Conservation (phyloP, 78 protist genomes). For the Blattamonas nauphoetae region DNA sequence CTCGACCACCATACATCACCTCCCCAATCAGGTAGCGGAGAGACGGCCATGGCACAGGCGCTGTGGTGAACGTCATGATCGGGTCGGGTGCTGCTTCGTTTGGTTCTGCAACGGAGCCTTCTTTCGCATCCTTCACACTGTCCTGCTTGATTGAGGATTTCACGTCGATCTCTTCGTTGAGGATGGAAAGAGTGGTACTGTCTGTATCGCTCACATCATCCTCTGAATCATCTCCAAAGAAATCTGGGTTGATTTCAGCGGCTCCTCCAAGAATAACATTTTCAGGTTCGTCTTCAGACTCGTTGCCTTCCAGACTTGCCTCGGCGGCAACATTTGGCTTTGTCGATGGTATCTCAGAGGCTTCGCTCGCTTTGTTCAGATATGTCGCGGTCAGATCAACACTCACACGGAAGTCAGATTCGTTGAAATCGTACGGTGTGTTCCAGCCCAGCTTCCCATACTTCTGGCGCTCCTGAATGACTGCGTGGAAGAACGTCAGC, state of each 20-base stretch:
- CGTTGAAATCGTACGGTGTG: conserved; percentile 82
- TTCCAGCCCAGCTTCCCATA: conserved; percentile 89
- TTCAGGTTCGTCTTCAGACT: background rate
- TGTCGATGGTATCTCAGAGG: background rate
- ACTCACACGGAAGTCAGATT: conserved; percentile 66
- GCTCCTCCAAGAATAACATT: background rate
- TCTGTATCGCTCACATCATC: too few species aligned
- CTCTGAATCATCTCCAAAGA: background rate
- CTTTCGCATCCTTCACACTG: background rate
- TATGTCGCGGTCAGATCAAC: conserved; percentile 48
- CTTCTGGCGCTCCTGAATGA: conserved; percentile 82
- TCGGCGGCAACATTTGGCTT: background rate
- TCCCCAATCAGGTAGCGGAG: conserved; percentile 80
- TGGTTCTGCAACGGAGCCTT: background rate
- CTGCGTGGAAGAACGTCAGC: conserved; percentile 85
- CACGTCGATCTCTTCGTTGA: background rate
- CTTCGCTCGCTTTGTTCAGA: conserved; percentile 51
- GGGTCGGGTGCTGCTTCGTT: background rate
- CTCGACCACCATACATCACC: conserved; percentile 92
- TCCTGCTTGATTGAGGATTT: background rate
- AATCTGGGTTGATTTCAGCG: background rate
- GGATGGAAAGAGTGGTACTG: too few species aligned
- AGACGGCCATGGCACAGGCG: conserved; percentile 67
- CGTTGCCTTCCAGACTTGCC: background rate
- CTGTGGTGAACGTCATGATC: background rate